Evolutionary conservation across 768 basidiomycete species (phyloP).

Genomic region (Termitomyces eurrhizus): DNA sequence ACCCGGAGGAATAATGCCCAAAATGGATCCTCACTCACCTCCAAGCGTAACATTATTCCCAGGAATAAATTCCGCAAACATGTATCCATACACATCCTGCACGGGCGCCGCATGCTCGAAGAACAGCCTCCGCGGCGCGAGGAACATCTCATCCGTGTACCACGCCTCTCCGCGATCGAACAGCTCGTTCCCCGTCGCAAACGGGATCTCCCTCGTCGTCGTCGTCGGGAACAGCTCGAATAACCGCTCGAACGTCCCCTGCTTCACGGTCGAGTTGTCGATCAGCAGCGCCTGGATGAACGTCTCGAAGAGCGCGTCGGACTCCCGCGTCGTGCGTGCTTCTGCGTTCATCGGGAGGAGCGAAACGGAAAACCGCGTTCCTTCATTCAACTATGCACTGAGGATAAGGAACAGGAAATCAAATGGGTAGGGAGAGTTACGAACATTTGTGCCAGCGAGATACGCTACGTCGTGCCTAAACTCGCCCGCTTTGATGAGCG

Average conservation of each 20-base stretch:
- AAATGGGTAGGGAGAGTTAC: constrained; percentile 10
- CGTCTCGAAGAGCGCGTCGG: constrained; percentile 40
- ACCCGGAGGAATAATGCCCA: not conserved
- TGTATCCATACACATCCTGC: constrained; percentile 50
- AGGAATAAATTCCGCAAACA: constrained; percentile 55
- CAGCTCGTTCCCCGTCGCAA: constrained; percentile 56
- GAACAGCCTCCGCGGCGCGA: constrained; percentile 46
- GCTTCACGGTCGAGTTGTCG: constrained; percentile 46
- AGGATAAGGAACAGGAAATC: not conserved
- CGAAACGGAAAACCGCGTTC: constrained; percentile 37
- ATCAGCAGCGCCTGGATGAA: constrained; percentile 47
- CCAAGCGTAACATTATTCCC: constrained; percentile 45
- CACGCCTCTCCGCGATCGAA: constrained; percentile 54
- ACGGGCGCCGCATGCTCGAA: constrained; percentile 42
- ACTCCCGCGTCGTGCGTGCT: constrained; percentile 30
- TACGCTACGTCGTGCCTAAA: constrained; percentile 49
- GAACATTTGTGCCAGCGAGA: constrained; percentile 51
- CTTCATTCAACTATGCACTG: constrained; percentile 45
- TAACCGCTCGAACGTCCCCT: constrained; percentile 34
- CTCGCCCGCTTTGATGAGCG: constrained; percentile 39
- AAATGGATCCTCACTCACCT: constrained; percentile 26
- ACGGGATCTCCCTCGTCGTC: constrained; percentile 40
- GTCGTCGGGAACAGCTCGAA: constrained; percentile 34
- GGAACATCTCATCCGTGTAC: constrained; percentile 58
- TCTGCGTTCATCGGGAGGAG: constrained; percentile 36